Percentiles rank a stretch among this genome's conserved stretches.
phyloP scores from a whole-genome alignment of 2,329 filamentous ascomycete species.

The Pyricularia sp. region DNA sequence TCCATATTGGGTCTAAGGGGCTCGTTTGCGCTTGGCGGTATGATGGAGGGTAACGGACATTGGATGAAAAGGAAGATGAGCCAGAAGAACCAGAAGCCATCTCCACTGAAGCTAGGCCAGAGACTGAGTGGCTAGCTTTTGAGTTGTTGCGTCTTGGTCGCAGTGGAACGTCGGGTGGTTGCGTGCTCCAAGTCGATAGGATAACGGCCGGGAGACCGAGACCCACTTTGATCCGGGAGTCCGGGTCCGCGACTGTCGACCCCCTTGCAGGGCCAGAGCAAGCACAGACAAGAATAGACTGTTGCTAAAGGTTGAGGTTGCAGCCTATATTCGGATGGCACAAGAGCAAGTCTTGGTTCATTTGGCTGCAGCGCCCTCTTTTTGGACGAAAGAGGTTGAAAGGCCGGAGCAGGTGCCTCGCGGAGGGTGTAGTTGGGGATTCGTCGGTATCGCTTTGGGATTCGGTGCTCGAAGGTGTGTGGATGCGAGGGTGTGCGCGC shows the following conservation, averaged over 20 bases:
- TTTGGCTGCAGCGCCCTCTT: background rate
- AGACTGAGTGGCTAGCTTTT: background rate
- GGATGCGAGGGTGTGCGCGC: background rate
- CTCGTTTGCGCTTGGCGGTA: constrained; percentile 31
- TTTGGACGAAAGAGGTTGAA: background rate
- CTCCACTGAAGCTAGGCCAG: background rate
- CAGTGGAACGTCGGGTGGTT: background rate
- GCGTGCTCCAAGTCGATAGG: background rate
- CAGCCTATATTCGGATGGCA: background rate
- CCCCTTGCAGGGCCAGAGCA: background rate
- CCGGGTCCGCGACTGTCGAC: background rate
- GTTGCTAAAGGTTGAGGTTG: background rate
- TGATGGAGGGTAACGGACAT: constrained; percentile 29
- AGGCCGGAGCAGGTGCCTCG: background rate
- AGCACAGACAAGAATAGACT: background rate
- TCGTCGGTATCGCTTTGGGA: background rate
- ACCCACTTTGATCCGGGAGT: background rate
- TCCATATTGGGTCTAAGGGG: constrained; percentile 35
- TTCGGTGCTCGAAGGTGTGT: background rate
- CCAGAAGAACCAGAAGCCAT: constrained; percentile 30
- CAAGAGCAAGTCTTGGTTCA: background rate
- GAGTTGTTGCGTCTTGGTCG: background rate
- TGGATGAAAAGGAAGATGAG: constrained; percentile 38
- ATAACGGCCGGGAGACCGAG: background rate
- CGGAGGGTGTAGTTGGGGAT: background rate